Base-by-base conservation (phyloP, 2,329 filamentous ascomycete species). In the Aspergillus flavus region DNA sequence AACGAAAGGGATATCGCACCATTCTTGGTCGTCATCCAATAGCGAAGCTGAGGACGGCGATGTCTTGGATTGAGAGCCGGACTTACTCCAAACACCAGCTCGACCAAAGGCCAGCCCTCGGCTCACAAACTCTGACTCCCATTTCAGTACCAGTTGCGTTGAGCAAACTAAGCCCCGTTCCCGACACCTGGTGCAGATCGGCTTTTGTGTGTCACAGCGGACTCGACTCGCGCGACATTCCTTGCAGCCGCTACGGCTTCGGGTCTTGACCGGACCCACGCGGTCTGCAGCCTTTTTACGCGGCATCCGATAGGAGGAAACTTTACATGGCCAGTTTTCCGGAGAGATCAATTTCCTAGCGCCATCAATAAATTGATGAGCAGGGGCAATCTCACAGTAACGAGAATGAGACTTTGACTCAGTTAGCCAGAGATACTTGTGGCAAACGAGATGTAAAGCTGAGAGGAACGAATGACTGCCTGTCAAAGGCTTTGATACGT, bases 91-190 rank as follows among this genome's bases (percentile, higher is more conserved):
- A 41, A 80, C 74, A 41, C 80, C 79, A 28, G 77, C 70, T 58
- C 79, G 72, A 5, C 80, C 80, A 69, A 81, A 81, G 6, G 80
- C 79, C 58, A 79, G 66, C 12, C 79, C 80, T 10, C 76, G 77
- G 58, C 72, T 77, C 58, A 66, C 67, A 64, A 79, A 81, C 61
- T 81, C 80, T 3, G 75, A 74, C 64, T 78, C 71, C 76, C 76
- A 78, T 69, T 78, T 78, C 14, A 78, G 59, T 50, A 74, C 69
- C 68, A 80, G 65, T 61, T 77, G 73, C 5, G 75, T 77, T 14
- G 74, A 73, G 61, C 78, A 80, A 6, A 68, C 67, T 19, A 80
- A 62, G 1, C 75, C 74, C 66, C 72, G 76, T 61, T 76, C 72
- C 59, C 63, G 61, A 65, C 78, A 80, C 41, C 78, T 71, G 30